These are phyloP conservation scores for Zanthoxylum bungeanum DNA, from an alignment of 345 rosid species.

Conservation along the genomic window DNA sequence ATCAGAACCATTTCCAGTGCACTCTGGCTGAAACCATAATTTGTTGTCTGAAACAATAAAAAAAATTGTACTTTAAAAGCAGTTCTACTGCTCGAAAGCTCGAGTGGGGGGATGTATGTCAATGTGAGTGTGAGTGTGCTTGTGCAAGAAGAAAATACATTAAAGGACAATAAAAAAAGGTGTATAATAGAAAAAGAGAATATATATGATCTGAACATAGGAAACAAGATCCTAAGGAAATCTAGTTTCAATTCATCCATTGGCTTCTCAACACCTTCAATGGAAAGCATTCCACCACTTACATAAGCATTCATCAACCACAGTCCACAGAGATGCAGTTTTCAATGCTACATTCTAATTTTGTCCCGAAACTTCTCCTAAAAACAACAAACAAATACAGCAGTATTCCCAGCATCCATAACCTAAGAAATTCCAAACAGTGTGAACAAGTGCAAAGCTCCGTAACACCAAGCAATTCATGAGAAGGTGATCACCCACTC, in stretches of 20 bases:
- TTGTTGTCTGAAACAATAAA: slow-evolving; percentile 57
- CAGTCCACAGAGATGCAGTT: neutral
- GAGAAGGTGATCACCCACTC: neutral
- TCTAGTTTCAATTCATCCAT: neutral
- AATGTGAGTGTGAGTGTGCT: neutral
- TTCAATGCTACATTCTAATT: neutral
- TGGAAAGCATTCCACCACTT: neutral
- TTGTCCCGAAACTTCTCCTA: neutral
- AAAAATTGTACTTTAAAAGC: neutral
- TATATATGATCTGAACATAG: neutral
- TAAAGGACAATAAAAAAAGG: neutral
- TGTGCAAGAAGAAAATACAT: neutral
- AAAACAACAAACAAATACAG: neutral
- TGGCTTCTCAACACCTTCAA: neutral
- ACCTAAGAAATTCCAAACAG: neutral
- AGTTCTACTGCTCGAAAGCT: neutral
- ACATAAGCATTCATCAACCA: slow-evolving; percentile 1
- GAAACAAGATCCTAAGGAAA: neutral
- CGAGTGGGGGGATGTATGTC: neutral
- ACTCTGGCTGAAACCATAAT: slow-evolving; percentile 89
- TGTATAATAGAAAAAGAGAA: neutral
- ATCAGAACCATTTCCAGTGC: slow-evolving; percentile 78
- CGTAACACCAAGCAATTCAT: neutral
- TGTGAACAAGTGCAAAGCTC: neutral
- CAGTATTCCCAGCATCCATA: neutral